phyloP scores from a whole-genome alignment of 179 eudicot species.

The Silene vulgaris region DNA sequence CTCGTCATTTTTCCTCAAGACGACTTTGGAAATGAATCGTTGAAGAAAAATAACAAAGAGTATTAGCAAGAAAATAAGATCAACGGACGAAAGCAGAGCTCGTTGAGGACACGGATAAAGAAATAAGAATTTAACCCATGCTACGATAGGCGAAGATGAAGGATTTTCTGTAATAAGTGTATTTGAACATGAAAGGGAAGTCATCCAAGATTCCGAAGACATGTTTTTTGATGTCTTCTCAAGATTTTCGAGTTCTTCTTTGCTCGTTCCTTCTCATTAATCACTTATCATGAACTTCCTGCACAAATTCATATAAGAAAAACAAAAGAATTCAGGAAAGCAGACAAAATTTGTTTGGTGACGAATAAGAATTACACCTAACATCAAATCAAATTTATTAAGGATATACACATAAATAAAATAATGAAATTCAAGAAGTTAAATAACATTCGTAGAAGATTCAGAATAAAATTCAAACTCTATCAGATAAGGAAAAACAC shows the following conservation, averaged over 20 bases:
- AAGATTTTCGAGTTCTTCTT: background rate
- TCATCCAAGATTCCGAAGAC: conserved; percentile 55
- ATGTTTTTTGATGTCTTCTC: conserved; percentile 24
- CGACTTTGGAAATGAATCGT: conserved; percentile 38
- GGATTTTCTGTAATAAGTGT: conserved; percentile 25
- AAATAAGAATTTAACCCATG: conserved; percentile 69
- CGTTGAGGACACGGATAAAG: conserved; percentile 87
- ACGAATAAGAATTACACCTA: background rate
- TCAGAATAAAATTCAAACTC: background rate
- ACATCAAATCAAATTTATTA: background rate
- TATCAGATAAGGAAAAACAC: background rate
- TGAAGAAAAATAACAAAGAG: conserved; percentile 37
- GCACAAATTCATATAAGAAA: background rate
- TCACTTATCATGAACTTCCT: conserved; percentile 5
- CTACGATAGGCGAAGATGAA: conserved; percentile 29
- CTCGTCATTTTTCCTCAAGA: conserved; percentile 20
- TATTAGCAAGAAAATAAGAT: conserved; percentile 47
- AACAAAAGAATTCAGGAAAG: background rate
- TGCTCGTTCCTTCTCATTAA: conserved; percentile 1
- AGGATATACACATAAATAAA: too few species aligned
- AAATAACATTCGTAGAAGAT: background rate
- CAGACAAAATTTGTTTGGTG: background rate
- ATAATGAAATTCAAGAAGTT: background rate
- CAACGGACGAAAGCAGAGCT: conserved; percentile 43
- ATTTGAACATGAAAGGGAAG: conserved; percentile 57